Conservation (phyloP, 345 rosid species). For the Dipteronia dyeriana region DNA sequence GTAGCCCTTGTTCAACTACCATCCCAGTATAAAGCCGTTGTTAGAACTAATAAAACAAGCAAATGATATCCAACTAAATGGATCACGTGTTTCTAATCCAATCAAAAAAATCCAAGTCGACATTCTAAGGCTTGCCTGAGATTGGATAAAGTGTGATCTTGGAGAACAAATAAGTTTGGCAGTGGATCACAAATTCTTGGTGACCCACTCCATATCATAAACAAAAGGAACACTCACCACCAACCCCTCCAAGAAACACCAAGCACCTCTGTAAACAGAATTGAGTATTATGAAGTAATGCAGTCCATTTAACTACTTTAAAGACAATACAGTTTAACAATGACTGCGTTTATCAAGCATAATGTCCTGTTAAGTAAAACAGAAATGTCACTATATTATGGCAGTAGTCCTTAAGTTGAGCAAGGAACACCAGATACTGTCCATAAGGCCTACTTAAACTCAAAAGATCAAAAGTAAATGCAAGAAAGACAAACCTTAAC, state of each 20-base stretch:
- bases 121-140: not conserved
- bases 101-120: not conserved
- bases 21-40: not conserved
- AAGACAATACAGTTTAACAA: not conserved
- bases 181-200: too few species aligned
- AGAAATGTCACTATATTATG: not conserved
- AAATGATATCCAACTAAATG: conserved; percentile 5
- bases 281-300: too few species aligned
- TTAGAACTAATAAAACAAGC: not conserved
- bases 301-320: not conserved
- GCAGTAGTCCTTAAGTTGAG: conserved; percentile 1
- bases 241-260: conserved; percentile 7
- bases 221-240: not conserved
- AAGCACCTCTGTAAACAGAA: conserved; percentile 1
- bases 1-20: not conserved
- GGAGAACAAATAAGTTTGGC: not conserved
- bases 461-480: not conserved
- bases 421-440: not conserved
- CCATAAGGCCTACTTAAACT: conserved; percentile 9
- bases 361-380: not conserved
- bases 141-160: not conserved
- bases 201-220: not conserved
- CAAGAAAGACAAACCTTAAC: conserved; percentile 11
- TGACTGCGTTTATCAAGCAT: not conserved
- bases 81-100: not conserved